Evolutionary conservation across 345 rosid genomes (phyloP), one percentile per base, ranked within the genome.

Genomic region (Lepidium aucheri): DNA sequence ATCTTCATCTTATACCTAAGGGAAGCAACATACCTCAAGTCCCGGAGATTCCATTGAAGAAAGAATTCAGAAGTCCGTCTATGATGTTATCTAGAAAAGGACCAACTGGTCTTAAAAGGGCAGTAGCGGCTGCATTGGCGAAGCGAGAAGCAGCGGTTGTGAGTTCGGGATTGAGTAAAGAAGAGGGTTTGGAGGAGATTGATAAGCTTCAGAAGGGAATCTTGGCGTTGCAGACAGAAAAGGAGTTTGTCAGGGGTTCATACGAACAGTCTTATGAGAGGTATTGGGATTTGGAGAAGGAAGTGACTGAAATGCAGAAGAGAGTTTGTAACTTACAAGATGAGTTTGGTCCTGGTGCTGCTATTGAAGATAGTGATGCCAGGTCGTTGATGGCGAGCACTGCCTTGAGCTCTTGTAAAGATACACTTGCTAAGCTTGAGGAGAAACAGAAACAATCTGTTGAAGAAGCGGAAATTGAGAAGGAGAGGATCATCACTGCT

Each of bases 281-380:
- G 75, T 81, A 79, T 41, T 76, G 83, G 80, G 85, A 76, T 34
- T 78, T 90, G 34, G 99, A 90, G 30, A 59, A 74, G 46, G 78
- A 66, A 53, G 78, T 88, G n/a, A 60, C 59, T 47, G 86, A 88
- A 53, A 75, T 81, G 87, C 92, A 86, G 70, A 79, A 69, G 34
- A 80, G 50, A 24, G 84, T 85, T 9, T 65, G 85, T 73, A 61
- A 63, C 50, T 81, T 93, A 55, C 88, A 90, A 67, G 97, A 90
- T 46, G 95, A 94, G 80, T 88, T 90, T 34, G 85, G 89, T 41
- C 63, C 85, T 12, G 83, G 73, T 24, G 80, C 70, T 8, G 65
- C 76, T 12, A 81, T 85, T 24, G 92, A 86, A 56, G 96, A 85
- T 46, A 73, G 82, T 11, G 96, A 93, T 63, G 96, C 96, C 52